phyloP scores from a whole-genome alignment of 495 filamentous ascomycete genomes.

The Apiosordaria backusii region DNA sequence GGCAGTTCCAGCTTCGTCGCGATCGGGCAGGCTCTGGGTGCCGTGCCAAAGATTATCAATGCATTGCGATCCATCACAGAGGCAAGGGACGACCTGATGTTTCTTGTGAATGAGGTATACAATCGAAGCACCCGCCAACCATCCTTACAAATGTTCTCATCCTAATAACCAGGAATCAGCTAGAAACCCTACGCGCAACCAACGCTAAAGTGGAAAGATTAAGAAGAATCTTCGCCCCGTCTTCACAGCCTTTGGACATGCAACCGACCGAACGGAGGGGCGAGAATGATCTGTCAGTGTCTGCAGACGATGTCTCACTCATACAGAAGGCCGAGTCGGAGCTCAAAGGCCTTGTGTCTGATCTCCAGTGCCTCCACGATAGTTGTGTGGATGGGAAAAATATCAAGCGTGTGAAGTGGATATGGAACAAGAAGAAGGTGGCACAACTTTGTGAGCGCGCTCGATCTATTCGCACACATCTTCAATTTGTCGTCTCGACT shows the following conservation, averaged over 20 bases:
- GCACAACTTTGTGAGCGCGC: background rate
- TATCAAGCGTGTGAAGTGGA: background rate
- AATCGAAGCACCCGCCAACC: background rate
- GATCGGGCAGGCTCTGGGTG: background rate
- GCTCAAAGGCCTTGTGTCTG: background rate
- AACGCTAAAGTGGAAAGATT: background rate
- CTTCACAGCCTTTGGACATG: background rate
- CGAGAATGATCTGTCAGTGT: background rate
- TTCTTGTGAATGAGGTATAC: conserved; percentile 1
- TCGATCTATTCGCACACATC: background rate
- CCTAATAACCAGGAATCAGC: background rate
- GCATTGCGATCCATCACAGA: background rate
- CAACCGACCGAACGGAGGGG: background rate
- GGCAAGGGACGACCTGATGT: background rate
- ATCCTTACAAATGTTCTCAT: background rate
- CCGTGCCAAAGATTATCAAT: background rate
- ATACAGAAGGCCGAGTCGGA: background rate
- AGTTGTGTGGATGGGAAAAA: background rate
- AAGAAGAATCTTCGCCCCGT: background rate
- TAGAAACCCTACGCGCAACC: background rate
- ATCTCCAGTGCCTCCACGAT: background rate
- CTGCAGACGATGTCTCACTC: background rate
- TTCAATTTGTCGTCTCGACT: background rate
- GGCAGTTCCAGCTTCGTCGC: background rate
- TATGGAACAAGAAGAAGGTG: background rate